Evolutionary conservation across 164 flowering plant species (phyloP).

Genomic region (Nymphaea thermarum): DNA sequence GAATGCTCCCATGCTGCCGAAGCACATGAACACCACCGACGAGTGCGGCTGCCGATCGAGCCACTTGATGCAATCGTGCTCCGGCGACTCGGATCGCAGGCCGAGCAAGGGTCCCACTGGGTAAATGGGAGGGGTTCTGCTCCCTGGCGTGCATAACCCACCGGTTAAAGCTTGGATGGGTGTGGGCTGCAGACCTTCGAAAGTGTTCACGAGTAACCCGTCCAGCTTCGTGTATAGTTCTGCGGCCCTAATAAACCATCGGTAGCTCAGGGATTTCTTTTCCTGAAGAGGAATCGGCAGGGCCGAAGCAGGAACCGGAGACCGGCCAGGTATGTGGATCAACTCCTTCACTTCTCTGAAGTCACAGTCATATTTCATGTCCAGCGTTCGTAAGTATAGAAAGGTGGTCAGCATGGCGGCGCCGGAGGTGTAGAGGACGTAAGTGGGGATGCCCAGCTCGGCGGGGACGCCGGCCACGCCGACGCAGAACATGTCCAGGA

Average conservation of each 20-base stretch:
- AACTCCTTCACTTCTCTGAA: conserved; percentile 11
- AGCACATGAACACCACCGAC: conserved; percentile 3
- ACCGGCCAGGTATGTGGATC: conserved; percentile 29
- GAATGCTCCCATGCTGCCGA: neutral
- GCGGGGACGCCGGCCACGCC: conserved; percentile 9
- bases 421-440: conserved; percentile 27
- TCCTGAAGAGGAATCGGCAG: conserved; percentile 18
- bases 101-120: neutral
- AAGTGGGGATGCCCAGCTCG: conserved; percentile 25
- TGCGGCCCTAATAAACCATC: conserved; percentile 7
- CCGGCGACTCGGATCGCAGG: neutral
- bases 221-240: conserved; percentile 3
- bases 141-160: neutral
- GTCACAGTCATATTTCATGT: conserved; percentile 6
- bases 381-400: conserved; percentile 21
- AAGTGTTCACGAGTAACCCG: conserved; percentile 6
- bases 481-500: conserved; percentile 34
- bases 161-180: neutral
- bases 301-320: conserved; percentile 17
- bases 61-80: neutral
- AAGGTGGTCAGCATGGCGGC: conserved; percentile 12
- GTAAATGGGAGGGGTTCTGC: neutral
- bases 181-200: neutral
- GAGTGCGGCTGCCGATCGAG: neutral
- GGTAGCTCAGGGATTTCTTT: conserved; percentile 14